A percentile compares a stretch with the other conserved stretches of the same genome.
Conservation (phyloP, 805 yeast genomes). For the Yarrowia sp. region DNA sequence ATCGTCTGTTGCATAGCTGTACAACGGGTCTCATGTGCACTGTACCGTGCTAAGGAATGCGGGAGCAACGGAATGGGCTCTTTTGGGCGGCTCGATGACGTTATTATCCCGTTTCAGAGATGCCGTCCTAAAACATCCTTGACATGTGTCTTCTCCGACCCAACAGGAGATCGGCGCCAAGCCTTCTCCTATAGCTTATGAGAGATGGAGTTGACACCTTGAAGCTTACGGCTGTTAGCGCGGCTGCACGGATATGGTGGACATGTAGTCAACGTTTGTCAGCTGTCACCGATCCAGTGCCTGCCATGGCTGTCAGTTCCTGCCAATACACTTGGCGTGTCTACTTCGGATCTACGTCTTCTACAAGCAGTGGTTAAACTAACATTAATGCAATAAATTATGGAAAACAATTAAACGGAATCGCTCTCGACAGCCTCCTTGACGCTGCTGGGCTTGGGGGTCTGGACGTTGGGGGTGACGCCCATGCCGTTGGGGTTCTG, state of each 20-base stretch:
- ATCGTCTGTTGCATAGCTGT: not conserved
- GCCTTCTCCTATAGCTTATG: not conserved
- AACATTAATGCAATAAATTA: conserved; percentile 25
- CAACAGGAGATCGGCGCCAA: not conserved
- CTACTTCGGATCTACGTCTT: too few species aligned
- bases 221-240: not conserved
- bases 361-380: too few species aligned
- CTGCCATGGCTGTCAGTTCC: not conserved
- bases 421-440: conserved; percentile 18
- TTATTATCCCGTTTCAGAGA: not conserved
- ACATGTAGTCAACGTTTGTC: not conserved
- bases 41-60: too few species aligned
- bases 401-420: not conserved
- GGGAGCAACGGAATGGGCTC: too few species aligned
- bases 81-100: too few species aligned
- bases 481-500: conserved; percentile 10
- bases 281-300: not conserved
- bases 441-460: conserved; percentile 17
- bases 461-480: conserved; percentile 21
- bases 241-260: not conserved
- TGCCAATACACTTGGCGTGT: too few species aligned
- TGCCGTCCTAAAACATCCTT: too few species aligned
- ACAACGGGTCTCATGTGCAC: too few species aligned
- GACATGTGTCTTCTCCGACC: not conserved
- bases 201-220: not conserved